Evolutionary conservation across 306 rosid genomes (phyloP).

Genomic region (Lotus japonicus): DNA sequence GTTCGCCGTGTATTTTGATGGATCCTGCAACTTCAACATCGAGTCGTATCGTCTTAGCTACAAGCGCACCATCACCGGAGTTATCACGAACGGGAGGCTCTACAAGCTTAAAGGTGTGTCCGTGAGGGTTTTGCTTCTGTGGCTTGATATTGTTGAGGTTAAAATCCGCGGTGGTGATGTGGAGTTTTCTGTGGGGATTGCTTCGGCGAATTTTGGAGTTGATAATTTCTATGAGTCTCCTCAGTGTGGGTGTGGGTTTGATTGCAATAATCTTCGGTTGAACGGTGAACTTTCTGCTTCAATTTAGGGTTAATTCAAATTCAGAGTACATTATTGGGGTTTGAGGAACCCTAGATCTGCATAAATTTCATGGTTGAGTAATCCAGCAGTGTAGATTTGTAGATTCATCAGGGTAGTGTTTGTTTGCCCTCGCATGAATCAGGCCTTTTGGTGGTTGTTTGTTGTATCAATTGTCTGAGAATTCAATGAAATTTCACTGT

Average conservation of each 20-base stretch:
- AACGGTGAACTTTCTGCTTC: constrained; percentile 25
- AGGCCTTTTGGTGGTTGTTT: not conserved
- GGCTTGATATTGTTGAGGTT: constrained; percentile 57
- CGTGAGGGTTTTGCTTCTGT: constrained; percentile 42
- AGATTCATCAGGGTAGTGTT: not conserved
- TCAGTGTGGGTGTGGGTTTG: constrained; percentile 36
- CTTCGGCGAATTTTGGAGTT: constrained; percentile 14
- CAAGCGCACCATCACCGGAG: constrained; percentile 37
- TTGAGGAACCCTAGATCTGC: constrained; percentile 9
- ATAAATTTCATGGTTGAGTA: not conserved
- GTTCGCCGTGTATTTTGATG: constrained; percentile 31
- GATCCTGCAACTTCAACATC: constrained; percentile 31
- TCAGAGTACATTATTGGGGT: not conserved
- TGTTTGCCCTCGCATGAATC: not conserved
- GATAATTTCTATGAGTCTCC: constrained; percentile 26
- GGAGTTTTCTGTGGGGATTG: constrained; percentile 37
- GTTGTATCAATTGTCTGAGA: not conserved
- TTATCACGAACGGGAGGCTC: constrained; percentile 37
- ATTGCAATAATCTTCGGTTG: not conserved
- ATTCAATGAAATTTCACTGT: not conserved
- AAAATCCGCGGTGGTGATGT: constrained; percentile 23
- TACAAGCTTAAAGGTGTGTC: constrained; percentile 37
- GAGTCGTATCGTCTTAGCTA: constrained; percentile 37
- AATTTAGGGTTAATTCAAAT: not conserved
- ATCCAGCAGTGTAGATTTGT: no score